Base-by-base conservation (phyloP, 371 early-diverging fungal genomes). In the Mucor sp. region DNA sequence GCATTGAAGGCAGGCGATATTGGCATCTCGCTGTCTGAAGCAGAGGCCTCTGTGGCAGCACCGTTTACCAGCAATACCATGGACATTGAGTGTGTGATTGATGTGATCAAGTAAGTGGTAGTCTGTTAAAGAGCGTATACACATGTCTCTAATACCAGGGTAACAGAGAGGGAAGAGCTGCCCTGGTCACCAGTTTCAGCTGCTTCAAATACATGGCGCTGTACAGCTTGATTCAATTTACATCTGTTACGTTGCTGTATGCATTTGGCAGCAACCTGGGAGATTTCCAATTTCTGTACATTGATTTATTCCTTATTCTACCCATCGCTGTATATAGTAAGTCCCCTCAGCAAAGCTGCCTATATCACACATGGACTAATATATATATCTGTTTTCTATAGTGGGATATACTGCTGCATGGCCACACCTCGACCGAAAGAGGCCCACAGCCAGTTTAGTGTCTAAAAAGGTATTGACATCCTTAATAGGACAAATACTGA, bases 1-100 rank as follows among this genome's bases (percentile, higher is more conserved):
- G 99, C 99, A 3, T 85, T 99, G 15, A 94, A 95, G 63, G 95
- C 94, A 28, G 99, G 99, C 9, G 99, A 99, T 79, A 96, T 99
- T 32, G 99, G 99, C 2, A 80, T 99, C 17, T 96, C 99, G 17
- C 78, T 99, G 32, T 95, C 96, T 7, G 95, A 97, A 68, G 98
- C 99, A 14, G 99, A 98, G 71, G 97, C 99, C 4, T 96, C 94
- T 41, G 95, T 99, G 1, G 99, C 99, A 3, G 98, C 99, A 5
- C 97, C 97, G 1, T 99, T 99, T 76, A 97, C 97, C 0, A 94
- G 95, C 47, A 87, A 89, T 50, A 89, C 89, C 9, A 91, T 86
- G 55, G 94, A 99, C 66, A 94, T 99, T 66, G 85, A 85, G 43
- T 98, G 98, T 75, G 97, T 99, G 0, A 82, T 96, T 50, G 89